Conservation (phyloP, 2,329 filamentous ascomycete genomes). For the Colletotrichum paranaense region DNA sequence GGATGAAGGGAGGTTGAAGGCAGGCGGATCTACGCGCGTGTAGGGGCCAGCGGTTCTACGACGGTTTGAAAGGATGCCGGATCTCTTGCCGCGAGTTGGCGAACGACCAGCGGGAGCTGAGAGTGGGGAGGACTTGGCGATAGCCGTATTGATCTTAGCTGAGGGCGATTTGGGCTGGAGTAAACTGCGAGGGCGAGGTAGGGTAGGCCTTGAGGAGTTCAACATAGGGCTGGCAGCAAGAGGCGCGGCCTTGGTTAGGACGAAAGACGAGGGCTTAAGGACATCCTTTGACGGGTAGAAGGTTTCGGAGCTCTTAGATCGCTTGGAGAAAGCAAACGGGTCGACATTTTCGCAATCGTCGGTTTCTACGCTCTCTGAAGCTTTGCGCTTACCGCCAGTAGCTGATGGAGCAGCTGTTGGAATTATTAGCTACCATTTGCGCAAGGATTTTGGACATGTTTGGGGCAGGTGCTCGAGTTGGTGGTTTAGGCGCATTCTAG, state of each 20-base stretch:
- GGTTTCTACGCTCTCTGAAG: conserved; percentile 58
- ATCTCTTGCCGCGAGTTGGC: conserved; percentile 76
- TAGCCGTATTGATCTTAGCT: conserved; percentile 55
- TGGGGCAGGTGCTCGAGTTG: not conserved
- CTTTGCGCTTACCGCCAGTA: conserved; percentile 67
- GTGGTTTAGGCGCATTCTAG: conserved; percentile 13
- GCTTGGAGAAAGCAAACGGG: conserved; percentile 67
- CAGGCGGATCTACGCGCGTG: conserved; percentile 77
- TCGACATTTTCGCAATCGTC: conserved; percentile 73
- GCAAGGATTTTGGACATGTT: not conserved
- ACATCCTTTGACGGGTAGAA: conserved; percentile 54
- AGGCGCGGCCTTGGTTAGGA: conserved; percentile 55
- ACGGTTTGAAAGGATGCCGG: conserved; percentile 75
- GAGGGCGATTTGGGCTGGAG: conserved; percentile 66
- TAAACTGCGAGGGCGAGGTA: conserved; percentile 54
- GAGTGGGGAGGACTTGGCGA: conserved; percentile 63
- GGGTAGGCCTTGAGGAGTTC: conserved; percentile 33
- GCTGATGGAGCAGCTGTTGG: conserved; percentile 53
- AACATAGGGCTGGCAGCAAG: conserved; percentile 38
- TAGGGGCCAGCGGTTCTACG: conserved; percentile 73
- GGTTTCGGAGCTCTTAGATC: conserved; percentile 63
- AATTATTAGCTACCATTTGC: not conserved
- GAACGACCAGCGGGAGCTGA: conserved; percentile 84
- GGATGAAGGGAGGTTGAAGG: conserved; percentile 60
- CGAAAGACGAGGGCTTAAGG: conserved; percentile 60